Percentiles rank a stretch among this genome's conserved stretches.
Conservation (phyloP, 2,329 filamentous ascomycete genomes). For the Talaromyces amestolkiae region DNA sequence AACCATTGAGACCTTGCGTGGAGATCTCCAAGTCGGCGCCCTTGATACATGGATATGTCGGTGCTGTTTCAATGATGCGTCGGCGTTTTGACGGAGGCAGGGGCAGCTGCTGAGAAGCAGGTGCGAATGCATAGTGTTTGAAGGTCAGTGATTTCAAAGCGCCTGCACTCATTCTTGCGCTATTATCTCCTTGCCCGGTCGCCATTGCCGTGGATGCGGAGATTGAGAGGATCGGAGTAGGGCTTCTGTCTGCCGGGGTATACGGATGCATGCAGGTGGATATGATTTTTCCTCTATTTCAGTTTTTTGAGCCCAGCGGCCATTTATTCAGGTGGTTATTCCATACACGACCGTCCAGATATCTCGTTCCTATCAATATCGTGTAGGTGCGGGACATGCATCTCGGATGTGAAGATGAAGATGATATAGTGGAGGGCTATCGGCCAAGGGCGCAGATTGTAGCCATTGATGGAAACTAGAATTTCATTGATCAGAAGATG, state of each 20-base stretch:
- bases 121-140: slow-evolving; percentile 17
- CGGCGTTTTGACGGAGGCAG: slow-evolving; percentile 17
- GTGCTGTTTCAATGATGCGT: slow-evolving; percentile 8
- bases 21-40: not conserved
- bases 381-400: slow-evolving; percentile 7
- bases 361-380: slow-evolving; percentile 4
- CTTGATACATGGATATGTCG: not conserved
- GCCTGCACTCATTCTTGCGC: slow-evolving; percentile 1
- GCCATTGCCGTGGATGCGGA: slow-evolving; percentile 1
- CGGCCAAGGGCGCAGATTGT: not conserved
- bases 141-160: slow-evolving; percentile 13
- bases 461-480: not conserved
- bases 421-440: not conserved
- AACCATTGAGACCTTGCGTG: not conserved
- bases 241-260: not conserved
- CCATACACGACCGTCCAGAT: not conserved
- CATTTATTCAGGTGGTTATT: not conserved
- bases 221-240: slow-evolving; percentile 4
- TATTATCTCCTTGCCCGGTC: not conserved
- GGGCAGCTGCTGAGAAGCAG: slow-evolving; percentile 7
- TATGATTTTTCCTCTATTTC: not conserved
- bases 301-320: not conserved
- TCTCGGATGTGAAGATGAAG: slow-evolving; percentile 5
- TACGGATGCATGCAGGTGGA: slow-evolving; percentile 6
- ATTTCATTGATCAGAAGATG: not conserved